These are phyloP conservation scores for Colletotrichum lupini DNA, from an alignment of 2,329 filamentous ascomycete genomes.

Conservation along the genomic window DNA sequence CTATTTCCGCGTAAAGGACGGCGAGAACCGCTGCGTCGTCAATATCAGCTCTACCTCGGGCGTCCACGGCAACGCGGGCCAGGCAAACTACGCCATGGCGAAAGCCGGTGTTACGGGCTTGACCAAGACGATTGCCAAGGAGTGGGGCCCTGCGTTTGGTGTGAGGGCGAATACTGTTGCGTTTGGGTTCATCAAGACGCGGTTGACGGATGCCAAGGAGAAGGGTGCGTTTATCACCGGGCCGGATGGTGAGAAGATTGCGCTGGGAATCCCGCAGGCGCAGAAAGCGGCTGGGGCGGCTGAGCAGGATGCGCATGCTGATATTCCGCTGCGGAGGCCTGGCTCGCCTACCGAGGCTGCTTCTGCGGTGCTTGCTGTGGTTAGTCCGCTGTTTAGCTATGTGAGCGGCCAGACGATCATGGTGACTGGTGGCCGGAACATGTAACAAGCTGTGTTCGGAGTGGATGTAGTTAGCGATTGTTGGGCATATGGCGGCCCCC, in stretches of 20 bases:
- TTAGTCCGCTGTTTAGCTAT: constrained; percentile 85
- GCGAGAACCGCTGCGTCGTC: constrained; percentile 81
- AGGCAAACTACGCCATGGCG: constrained; percentile 87
- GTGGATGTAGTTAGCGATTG: not conserved
- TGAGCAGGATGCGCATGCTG: constrained; percentile 64
- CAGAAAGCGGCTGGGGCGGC: constrained; percentile 55
- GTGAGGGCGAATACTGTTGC: constrained; percentile 86
- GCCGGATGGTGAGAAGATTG: constrained; percentile 79
- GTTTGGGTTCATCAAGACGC: constrained; percentile 84
- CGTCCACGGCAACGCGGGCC: constrained; percentile 88
- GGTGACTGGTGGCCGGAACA: constrained; percentile 81
- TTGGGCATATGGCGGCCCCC: not conserved
- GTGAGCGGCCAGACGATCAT: constrained; percentile 89
- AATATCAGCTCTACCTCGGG: constrained; percentile 88
- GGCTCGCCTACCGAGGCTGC: constrained; percentile 86
- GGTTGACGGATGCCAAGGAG: constrained; percentile 87
- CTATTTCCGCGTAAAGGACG: constrained; percentile 89
- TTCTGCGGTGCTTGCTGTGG: constrained; percentile 79
- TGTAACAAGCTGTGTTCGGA: constrained; percentile 48
- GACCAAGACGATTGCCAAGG: constrained; percentile 87
- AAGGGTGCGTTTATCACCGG: constrained; percentile 82
- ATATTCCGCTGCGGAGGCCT: constrained; percentile 83
- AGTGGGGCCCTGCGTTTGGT: constrained; percentile 88
- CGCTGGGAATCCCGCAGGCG: constrained; percentile 76
- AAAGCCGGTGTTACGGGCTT: constrained; percentile 87